Base-by-base conservation (phyloP, 2,329 filamentous ascomycete species). In the Macrophomina pseudophaseolina region DNA sequence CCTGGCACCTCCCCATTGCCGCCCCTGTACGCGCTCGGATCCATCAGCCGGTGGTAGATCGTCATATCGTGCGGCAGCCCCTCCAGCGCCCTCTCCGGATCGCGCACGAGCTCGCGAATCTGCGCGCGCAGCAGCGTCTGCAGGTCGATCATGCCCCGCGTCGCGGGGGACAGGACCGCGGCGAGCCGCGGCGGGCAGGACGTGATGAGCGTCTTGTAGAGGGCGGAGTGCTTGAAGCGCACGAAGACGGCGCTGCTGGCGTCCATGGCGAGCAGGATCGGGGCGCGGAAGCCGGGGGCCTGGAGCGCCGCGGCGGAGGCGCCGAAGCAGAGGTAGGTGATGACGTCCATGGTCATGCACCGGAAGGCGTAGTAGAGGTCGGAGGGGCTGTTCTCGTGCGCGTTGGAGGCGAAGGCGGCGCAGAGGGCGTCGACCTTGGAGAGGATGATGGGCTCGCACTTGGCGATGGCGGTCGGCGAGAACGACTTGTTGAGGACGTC, bases 191-290 rank as follows among this genome's bases (percentile, higher is more conserved):
- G 78, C 7, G 80, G 79, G 32, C 76, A 76, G 5, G 74, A 72
- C 46, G 79, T 67, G 14, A 81, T 77, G 66, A 79, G 72, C 48
- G 74, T 74, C 54, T 79, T 78, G 66, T 76, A 74, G 8, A 73
- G 35, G 5, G 74, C 69, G 23, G 80, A 80, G 69, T 83, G 78
- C 59, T 80, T 80, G 69, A 82, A 80, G 40, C 77, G 58, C 33
- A 78, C 69, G 62, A 79, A 76, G 18, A 76, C 72, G 0, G 75
- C 73, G 6, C 77, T 65, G 4, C 75, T 72, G 2, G 74, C 74
- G 64, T 82, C 77, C 75, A 83, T 80, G 1, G 78, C 78, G n/a
- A 75, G 69, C 1, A 83, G 72, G 30, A 82, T 78, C 0, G 81
- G 80, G 9, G 79, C 78, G 46, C 75, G 70, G 66, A 83, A 82